Evolutionary conservation across 2,329 filamentous ascomycete species (phyloP), one percentile per base, ranked within the genome.

Genomic region (Rhynchosporium agropyri): DNA sequence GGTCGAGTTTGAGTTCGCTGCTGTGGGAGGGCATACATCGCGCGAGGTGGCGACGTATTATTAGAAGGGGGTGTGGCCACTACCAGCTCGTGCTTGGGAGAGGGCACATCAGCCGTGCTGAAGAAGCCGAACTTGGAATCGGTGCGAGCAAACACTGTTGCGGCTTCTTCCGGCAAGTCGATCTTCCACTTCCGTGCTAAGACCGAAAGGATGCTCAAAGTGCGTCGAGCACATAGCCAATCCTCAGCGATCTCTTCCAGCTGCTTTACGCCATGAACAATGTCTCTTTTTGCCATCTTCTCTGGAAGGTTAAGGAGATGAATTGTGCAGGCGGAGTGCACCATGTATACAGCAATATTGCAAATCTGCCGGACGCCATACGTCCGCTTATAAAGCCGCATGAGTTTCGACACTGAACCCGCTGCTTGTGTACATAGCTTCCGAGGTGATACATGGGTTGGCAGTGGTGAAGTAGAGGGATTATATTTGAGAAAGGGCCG

Each of bases 291-390:
- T 4, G 95, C 92, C 36, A 91, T 95, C 78, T 95, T 97, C 70
- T 97, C 93, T 0, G 93, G 93, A 1, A 98, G 80, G 69, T 97
- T 97, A 42, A 99, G 85, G 26, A 99, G 79, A 72, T 98, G 95
- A 45, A 98, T 96, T 0, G 92, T 97, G 74, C 92, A 97, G 36
- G 95, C 93, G 4, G 92, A 95, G 75, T 98, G 94, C 0, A 90
- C 84, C 77, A 98, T 97, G 76, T 99, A 99, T 0, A 98, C 92
- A 3, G 90, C 93, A 70, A 98, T 92, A 72, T 98, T 98, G 78
- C 91, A 96, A 40, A 99, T 97, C 74, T 98, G 94, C 4, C 92
- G 87, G 12, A 98, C 79, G 9, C 94, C 92, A 76, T 97, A 96
- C 0, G 89, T 89, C 69, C 94, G 91, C 76, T 96, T 97, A 78